Percentiles rank a stretch among this genome's conserved stretches.
Evolutionary conservation across 345 rosid genomes (phyloP).

Genomic region (Euphorbia lathyris): DNA sequence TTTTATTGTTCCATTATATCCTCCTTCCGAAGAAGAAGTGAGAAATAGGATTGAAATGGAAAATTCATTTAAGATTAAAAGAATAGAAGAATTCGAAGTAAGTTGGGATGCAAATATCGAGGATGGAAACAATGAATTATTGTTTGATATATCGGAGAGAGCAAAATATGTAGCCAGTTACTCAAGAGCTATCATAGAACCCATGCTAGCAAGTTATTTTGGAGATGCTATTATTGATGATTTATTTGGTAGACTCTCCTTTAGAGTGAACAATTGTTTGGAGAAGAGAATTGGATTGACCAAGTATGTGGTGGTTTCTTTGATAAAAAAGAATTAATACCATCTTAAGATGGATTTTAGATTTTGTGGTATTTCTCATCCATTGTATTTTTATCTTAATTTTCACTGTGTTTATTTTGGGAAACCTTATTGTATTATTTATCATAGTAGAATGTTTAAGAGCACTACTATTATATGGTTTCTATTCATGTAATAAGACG

Average conservation of each 20-base stretch:
- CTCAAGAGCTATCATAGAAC: conserved; percentile 1
- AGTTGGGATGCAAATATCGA: neutral
- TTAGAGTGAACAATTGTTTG: neutral
- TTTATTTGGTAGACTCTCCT: neutral
- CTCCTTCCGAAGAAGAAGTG: neutral
- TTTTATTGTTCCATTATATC: conserved; percentile 8
- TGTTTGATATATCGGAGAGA: neutral
- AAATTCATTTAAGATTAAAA: neutral
- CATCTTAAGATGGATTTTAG: too few species aligned
- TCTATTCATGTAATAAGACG: too few species aligned
- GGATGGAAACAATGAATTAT: neutral
- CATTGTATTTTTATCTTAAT: too few species aligned
- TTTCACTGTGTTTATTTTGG: too few species aligned
- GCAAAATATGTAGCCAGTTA: neutral
- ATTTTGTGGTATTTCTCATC: too few species aligned
- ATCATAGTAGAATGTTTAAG: too few species aligned
- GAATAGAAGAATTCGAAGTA: neutral
- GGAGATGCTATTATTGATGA: conserved; percentile 11
- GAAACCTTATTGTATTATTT: too few species aligned
- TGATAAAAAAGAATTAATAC: too few species aligned
- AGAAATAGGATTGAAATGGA: conserved; percentile 4
- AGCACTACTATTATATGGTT: too few species aligned
- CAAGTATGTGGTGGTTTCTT: too few species aligned
- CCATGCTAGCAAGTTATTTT: conserved; percentile 10
- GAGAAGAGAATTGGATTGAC: too few species aligned